phyloP scores from a whole-genome alignment of 1,139 yeast species.

The Yamadazyma blattariae region DNA sequence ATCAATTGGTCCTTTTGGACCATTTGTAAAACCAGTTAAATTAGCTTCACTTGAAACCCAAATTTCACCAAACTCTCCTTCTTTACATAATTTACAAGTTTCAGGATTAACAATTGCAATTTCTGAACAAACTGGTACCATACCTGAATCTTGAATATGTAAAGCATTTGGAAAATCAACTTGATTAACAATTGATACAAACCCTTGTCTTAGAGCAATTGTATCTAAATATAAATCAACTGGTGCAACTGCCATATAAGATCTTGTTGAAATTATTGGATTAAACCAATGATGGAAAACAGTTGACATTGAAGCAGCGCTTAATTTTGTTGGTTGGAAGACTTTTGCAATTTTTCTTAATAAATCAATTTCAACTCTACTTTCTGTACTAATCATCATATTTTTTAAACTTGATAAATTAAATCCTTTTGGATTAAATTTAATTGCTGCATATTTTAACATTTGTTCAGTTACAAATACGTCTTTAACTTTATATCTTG shows the following conservation, averaged over 20 bases:
- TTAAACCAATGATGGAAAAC: conserved; percentile 79
- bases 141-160: conserved; percentile 89
- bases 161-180: conserved; percentile 64
- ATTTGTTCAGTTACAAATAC: conserved; percentile 83
- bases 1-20: conserved; percentile 48
- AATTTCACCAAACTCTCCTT: conserved; percentile 96
- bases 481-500: conserved; percentile 81
- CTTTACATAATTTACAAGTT: conserved; percentile 70
- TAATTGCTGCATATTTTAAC: conserved; percentile 70
- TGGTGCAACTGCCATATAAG: conserved; percentile 87
- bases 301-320: conserved; percentile 69
- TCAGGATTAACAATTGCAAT: conserved; percentile 95
- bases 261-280: conserved; percentile 81
- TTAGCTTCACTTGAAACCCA: conserved; percentile 95
- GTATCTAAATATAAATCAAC: conserved; percentile 87
- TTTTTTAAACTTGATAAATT: conserved; percentile 68
- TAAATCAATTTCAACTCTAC: conserved; percentile 66
- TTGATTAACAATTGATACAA: conserved; percentile 76
- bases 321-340: conserved; percentile 64
- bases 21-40: conserved; percentile 58
- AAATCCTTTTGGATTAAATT: conserved; percentile 63
- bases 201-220: conserved; percentile 83
- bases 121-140: conserved; percentile 93
- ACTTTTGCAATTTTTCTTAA: conserved; percentile 59
- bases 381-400: conserved; percentile 77